Base-by-base conservation (phyloP, 2,329 filamentous ascomycete species). In the Penicillium sp. region DNA sequence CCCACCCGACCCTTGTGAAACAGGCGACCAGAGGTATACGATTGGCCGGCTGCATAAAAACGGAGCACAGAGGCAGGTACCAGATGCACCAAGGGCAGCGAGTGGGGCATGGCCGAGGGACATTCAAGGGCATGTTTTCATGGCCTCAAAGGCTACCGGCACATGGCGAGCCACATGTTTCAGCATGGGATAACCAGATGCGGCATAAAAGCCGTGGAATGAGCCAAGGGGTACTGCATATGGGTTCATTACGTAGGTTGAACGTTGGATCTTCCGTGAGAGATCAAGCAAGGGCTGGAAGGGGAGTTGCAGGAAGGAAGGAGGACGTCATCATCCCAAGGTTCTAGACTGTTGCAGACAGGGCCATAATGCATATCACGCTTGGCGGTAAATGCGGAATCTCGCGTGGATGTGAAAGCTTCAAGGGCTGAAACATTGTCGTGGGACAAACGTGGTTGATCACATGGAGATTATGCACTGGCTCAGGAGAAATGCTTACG, bases 91-190 rank as follows among this genome's bases (percentile, higher is more conserved):
- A 46, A 20, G 53, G 35, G 44, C 42, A 13, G 12, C 25, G 38
- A 18, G 23, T 28, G 24, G 40, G 15, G n/a, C 40, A 25, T 28
- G 13, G 24, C 33, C 10, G 33, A 45, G 18, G 27, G 8, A 27
- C 31, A 24, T 40, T 23, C 39, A 46, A 42, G 40, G 44, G 12
- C 41, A 50, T 50, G 47, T 42, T 40, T 44, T 45, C 32, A 33
- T 38, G 42, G 52, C 28, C 42, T 44, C 28, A 42, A 37, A 29
- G 29, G 52, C 25, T 27, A 27, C 8, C 27, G 27, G 7, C 57
- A 60, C 57, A 59, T 60, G 57, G 59, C 43, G 27, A 52, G 47
- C 54, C 57, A 59, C 56, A 61, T 61, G 58, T 61, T 54, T 54
- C 47, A 57, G 46, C 32, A 12, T 40, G 47, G 52, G 42, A 40